Evolutionary conservation across 768 basidiomycete species (phyloP), one percentile per base, ranked within the genome.

Genomic region (Rhizopogon rudus): DNA sequence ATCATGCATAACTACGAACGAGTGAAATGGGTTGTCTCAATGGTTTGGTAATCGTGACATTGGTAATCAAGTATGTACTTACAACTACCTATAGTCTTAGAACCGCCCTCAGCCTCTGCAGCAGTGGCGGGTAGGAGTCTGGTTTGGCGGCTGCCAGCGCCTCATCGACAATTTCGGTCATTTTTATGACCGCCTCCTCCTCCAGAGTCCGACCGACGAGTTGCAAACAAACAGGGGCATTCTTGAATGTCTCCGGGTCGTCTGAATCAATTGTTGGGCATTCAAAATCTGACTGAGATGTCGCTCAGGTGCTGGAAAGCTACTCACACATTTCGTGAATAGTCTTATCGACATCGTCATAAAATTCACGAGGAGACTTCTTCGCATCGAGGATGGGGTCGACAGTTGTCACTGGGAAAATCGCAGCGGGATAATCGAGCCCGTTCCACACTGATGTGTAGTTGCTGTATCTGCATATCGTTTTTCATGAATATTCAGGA

Each of bases 121-220:
- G 25, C 25, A 25, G 25, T 25, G 25, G 25, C 25, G 25, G 25
- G 25, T 25, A 25, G 25, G 25, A 5, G 3, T 33, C 39, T 16
- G 5, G 16, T 8, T 39, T 57, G 31, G 35, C n/a, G 14, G 28
- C 61, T 59, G 75, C 79, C 54, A 84, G 65, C 12, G 82, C 83
- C 0, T 65, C 65, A 43, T 82, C 83, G 12, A 87, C 80, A 25
- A 90, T 77, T 61, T 88, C 83, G 3, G 80, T 76, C 80, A 91
- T 82, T 0, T 74, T 78, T 51, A 90, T 78, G 3, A 88, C 79
- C 0, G 82, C 88, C 61, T 91, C 89, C 61, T 91, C 90, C 61
- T 91, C 88, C 55, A 82, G 72, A 4, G 83, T 86, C 44, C 83
- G 75, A 3, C 84, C 87, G 6, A 88, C 74, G 6, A 90, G 64